Evolutionary conservation across 768 basidiomycete species (phyloP).

Genomic region (Sarcomyxa edulis): DNA sequence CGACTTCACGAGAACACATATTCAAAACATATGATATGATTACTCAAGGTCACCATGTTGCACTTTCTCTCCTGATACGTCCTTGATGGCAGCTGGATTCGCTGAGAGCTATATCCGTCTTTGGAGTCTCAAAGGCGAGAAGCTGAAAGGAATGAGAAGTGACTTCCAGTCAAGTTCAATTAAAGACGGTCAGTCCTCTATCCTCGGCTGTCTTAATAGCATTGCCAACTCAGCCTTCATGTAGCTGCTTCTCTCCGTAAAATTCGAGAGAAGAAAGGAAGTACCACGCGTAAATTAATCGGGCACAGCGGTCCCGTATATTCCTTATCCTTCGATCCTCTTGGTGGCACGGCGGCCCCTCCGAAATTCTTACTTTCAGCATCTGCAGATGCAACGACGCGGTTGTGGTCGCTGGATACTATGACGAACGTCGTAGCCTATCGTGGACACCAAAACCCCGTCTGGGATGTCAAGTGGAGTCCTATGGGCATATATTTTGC

Average conservation of each 20-base stretch:
- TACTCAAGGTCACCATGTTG: slow-evolving; percentile 77
- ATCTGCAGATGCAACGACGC: slow-evolving; percentile 86
- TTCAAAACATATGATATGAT: slow-evolving; percentile 9
- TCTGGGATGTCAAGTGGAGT: slow-evolving; percentile 99
- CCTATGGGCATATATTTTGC: slow-evolving; percentile 99
- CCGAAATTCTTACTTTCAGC: slow-evolving; percentile 87
- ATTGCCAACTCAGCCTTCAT: slow-evolving; percentile 1
- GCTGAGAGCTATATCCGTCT: slow-evolving; percentile 92
- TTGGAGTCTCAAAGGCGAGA: slow-evolving; percentile 94
- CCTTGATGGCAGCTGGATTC: slow-evolving; percentile 92
- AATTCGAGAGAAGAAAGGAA: slow-evolving; percentile 76
- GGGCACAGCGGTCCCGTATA: slow-evolving; percentile 98
- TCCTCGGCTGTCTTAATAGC: not conserved
- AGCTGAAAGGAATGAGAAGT: slow-evolving; percentile 68
- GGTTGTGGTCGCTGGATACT: slow-evolving; percentile 95
- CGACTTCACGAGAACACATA: slow-evolving; percentile 2
- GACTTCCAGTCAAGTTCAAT: slow-evolving; percentile 66
- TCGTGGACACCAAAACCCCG: slow-evolving; percentile 92
- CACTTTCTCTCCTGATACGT: slow-evolving; percentile 86
- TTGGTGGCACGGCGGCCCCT: slow-evolving; percentile 78
- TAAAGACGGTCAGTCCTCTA: slow-evolving; percentile 56
- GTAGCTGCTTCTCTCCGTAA: slow-evolving; percentile 56
- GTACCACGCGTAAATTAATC: slow-evolving; percentile 88
- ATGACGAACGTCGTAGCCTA: slow-evolving; percentile 92
- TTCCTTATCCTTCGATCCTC: slow-evolving; percentile 88